Percentiles rank a stretch among this genome's conserved stretches.
Evolutionary conservation across 1,284 basidiomycete species (phyloP).

Genomic region (Tetrapyrgos nigripes): DNA sequence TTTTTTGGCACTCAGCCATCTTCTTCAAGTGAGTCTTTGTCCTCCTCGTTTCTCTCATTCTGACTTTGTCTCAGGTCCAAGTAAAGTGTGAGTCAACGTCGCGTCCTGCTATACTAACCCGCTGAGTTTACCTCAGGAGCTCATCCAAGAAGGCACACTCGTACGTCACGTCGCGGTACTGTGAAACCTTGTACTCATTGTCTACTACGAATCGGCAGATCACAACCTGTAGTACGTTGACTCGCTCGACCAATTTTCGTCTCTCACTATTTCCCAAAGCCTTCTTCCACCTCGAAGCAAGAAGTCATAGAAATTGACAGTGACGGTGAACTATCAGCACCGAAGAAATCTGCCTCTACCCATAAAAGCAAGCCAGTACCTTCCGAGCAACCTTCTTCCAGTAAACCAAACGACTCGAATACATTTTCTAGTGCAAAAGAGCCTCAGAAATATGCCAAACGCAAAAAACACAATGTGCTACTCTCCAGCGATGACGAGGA

Average conservation of each 20-base stretch:
- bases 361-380: conserved; percentile 1
- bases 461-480: conserved; percentile 26
- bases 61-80: neutral
- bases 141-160: neutral
- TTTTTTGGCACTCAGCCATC: conserved; percentile 44
- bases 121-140: neutral
- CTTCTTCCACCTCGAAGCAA: neutral
- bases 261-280: neutral
- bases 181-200: neutral
- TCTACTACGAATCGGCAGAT: neutral
- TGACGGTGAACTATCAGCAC: conserved; percentile 11
- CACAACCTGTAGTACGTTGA: neutral
- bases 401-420: neutral
- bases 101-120: neutral
- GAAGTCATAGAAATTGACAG: conserved; percentile 16
- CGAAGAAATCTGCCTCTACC: neutral
- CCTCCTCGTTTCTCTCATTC: neutral
- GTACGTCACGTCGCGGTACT: neutral
- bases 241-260: neutral
- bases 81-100: neutral
- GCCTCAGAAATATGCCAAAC: conserved; percentile 19
- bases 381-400: neutral
- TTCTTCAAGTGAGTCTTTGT: conserved; percentile 14
- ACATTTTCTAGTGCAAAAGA: conserved; percentile 14
- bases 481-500: conserved; percentile 37